Evolutionary conservation across 2,329 filamentous ascomycete species (phyloP).

Genomic region (Hypoxylon sp.): DNA sequence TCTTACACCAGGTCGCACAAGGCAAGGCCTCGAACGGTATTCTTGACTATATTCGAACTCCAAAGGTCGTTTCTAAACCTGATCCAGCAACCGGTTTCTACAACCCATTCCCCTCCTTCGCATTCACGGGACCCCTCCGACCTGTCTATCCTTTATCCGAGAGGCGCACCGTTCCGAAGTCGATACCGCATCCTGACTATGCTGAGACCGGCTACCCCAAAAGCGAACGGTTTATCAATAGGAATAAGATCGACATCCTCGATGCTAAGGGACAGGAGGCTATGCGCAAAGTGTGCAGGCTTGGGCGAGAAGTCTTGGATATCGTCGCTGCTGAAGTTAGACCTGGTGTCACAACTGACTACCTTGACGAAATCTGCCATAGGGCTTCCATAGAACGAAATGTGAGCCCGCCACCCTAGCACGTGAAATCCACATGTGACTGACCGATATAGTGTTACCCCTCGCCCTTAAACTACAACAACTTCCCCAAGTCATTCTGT

Average conservation of each 20-base stretch:
- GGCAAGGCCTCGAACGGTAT: slow-evolving; percentile 70
- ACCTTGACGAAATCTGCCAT: slow-evolving; percentile 95
- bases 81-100: slow-evolving; percentile 89
- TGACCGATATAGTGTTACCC: slow-evolving; percentile 82
- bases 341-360: slow-evolving; percentile 95
- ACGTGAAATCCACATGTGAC: slow-evolving; percentile 8
- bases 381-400: slow-evolving; percentile 94
- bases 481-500: slow-evolving; percentile 98
- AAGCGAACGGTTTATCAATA: slow-evolving; percentile 72
- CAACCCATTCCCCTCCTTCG: slow-evolving; percentile 92
- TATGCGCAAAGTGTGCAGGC: slow-evolving; percentile 92
- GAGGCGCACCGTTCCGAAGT: slow-evolving; percentile 79
- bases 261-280: slow-evolving; percentile 84
- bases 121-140: slow-evolving; percentile 84
- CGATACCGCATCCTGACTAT: slow-evolving; percentile 89
- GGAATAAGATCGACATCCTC: slow-evolving; percentile 87
- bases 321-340: slow-evolving; percentile 85
- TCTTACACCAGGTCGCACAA: slow-evolving; percentile 79
- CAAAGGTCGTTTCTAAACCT: slow-evolving; percentile 90
- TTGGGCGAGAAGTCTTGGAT: slow-evolving; percentile 93
- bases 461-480: slow-evolving; percentile 93
- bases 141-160: slow-evolving; percentile 89
- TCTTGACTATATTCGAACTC: slow-evolving; percentile 80
- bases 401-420: slow-evolving; percentile 68
- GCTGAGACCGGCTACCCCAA: slow-evolving; percentile 83